phyloP scores from a whole-genome alignment of 1,139 yeast genomes.

The Yamadazyma dushanensis region DNA sequence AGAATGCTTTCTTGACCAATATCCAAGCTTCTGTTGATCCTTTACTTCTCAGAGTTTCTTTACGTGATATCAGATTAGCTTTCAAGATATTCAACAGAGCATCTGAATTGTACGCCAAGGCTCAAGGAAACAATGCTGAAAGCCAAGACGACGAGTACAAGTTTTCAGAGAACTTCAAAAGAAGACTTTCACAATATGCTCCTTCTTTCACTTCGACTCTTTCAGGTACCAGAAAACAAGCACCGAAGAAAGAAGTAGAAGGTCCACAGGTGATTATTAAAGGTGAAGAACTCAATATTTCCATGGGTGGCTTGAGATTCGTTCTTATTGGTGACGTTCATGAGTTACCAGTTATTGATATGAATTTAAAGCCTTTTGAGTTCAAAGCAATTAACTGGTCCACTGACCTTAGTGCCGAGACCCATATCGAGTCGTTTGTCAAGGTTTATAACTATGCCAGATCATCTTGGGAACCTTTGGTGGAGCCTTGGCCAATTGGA shows the following conservation, averaged over 20 bases:
- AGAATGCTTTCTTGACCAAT: constrained; percentile 56
- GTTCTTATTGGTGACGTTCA: constrained; percentile 92
- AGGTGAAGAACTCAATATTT: constrained; percentile 72
- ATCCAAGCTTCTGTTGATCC: constrained; percentile 80
- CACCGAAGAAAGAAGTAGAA: constrained; percentile 21
- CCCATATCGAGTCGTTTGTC: constrained; percentile 65
- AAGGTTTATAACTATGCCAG: constrained; percentile 89
- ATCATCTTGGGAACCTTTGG: constrained; percentile 94
- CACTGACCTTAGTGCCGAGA: constrained; percentile 73
- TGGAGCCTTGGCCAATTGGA: constrained; percentile 86
- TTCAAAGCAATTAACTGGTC: constrained; percentile 85
- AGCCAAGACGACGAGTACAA: constrained; percentile 28
- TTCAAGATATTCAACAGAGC: constrained; percentile 72
- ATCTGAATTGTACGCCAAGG: constrained; percentile 49
- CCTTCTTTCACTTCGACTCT: constrained; percentile 58
- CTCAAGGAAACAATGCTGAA: constrained; percentile 22
- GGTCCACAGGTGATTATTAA: constrained; percentile 41
- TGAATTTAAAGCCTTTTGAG: constrained; percentile 74
- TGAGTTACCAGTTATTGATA: constrained; percentile 87
- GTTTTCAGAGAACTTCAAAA: constrained; percentile 63
- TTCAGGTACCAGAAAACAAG: constrained; percentile 21
- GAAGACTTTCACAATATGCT: constrained; percentile 59
- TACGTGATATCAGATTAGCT: constrained; percentile 85
- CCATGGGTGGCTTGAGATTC: constrained; percentile 78
- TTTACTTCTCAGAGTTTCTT: constrained; percentile 72